phyloP scores from a whole-genome alignment of 164 flowering plant genomes.

The Aristolochia californica region DNA sequence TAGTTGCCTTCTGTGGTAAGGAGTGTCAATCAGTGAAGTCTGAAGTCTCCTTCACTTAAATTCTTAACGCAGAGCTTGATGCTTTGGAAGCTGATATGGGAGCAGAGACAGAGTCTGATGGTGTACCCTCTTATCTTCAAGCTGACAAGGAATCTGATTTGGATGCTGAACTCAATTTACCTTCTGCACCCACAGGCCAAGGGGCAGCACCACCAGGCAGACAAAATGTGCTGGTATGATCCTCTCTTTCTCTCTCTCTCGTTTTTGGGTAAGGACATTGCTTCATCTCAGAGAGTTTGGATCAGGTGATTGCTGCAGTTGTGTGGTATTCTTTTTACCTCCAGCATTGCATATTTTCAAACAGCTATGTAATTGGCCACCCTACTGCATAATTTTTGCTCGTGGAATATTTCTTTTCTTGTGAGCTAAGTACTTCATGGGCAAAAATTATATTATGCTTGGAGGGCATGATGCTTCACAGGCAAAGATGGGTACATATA shows the following conservation, averaged over 20 bases:
- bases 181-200: slow-evolving; percentile 77
- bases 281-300: too few relatives aligned
- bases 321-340: too few relatives aligned
- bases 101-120: slow-evolving; percentile 64
- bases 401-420: too few relatives aligned
- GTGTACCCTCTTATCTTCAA: slow-evolving; percentile 85
- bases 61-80: slow-evolving; percentile 65
- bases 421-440: too few relatives aligned
- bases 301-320: too few relatives aligned
- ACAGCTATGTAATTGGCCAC: too few relatives aligned
- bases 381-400: too few relatives aligned
- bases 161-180: slow-evolving; percentile 75
- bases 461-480: too few relatives aligned
- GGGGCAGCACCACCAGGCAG: slow-evolving; percentile 47
- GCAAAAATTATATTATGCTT: too few relatives aligned
- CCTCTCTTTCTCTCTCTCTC: background rate
- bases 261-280: too few relatives aligned
- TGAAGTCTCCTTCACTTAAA: background rate
- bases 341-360: too few relatives aligned
- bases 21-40: background rate
- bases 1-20: background rate
- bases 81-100: slow-evolving; percentile 98
- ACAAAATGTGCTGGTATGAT: slow-evolving; percentile 51
- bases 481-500: too few relatives aligned
- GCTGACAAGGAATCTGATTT: slow-evolving; percentile 69